Base-by-base conservation (phyloP, 345 rosid species). In the Aquilaria sinensis region DNA sequence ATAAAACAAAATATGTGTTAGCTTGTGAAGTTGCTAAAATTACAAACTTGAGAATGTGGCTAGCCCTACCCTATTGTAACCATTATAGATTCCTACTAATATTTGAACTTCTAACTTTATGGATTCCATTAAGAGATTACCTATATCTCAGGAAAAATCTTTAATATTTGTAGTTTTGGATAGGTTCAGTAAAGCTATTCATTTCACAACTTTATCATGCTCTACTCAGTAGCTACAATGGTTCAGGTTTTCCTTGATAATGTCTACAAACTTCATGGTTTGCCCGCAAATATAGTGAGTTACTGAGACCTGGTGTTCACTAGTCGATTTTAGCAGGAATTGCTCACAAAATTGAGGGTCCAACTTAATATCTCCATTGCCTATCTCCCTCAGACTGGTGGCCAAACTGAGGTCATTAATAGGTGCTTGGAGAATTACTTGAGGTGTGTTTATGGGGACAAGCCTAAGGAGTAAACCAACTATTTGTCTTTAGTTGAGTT, bases 201-300 rank as follows among this genome's bases (percentile, higher is more conserved):
- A 56, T 6, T 56, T 56, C 54, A 12, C n/a, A 11, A 5, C 54
- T 10, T 16, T 51, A 13, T n/a, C 54, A 51, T 16, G 23, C 54
- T 16, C 16, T 51, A 6, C 54, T 10, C 54, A 6, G 54, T 16
- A 5, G 7, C 13, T 12, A 11, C 13, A n/a, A n/a, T 51, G 54
- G 23, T 16, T 6, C 54, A 51, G 54, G n/a, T 10, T 13, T 51
- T 51, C 54, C 7, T 51, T 13, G 16, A 51, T n/a, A 51, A 11
- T 12, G n/a, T 51, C 13, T 51, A 51, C 1, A 6, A 12, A n/a
- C 13, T 12, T 4, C 2, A 51, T 49, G 57, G 56, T 0, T 3
- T 45, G 2, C 47, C 55, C 0, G 2, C 0, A 0, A 2, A n/a
- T 0, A 62, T 50, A 6, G 48, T 31, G 2, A 6, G 0, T 4